Evolutionary conservation across 768 basidiomycete species (phyloP), one percentile per base, ranked within the genome.

Genomic region (Mycena olivaceomarginata): DNA sequence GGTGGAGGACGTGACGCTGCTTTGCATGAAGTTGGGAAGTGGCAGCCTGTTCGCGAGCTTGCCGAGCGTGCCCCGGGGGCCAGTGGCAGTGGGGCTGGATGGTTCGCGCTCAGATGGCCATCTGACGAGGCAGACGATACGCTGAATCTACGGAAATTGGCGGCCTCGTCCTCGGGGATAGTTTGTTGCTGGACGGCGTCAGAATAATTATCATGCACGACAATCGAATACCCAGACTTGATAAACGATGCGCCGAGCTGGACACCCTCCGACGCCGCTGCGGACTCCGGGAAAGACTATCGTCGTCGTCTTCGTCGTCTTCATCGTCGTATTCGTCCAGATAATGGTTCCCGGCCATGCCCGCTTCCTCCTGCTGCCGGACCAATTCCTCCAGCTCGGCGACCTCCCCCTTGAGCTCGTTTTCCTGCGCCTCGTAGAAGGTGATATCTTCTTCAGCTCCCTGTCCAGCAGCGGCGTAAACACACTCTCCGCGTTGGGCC

Each of bases 391-490:
- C 92, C 71, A 96, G 82, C 31, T 90, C 89, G 0, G 85, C 84
- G 6, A 94, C 85, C 43, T 94, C 94, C 1, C 90, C 89, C 6
- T 91, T 80, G 1, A 98, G 85, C 65, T 97, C 95, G 60, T 88
- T 90, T 82, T 96, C 94, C 84, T 98, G 96, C 2, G 85, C 81
- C 63, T 91, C 90, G 84, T 99, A 99, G 84, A 99, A 99, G 0
- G 86, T 69, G 25, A 85, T 20, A 99, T 93, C 90, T 97, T 98
- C 82, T 89, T 88, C 41, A 98, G 88, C 81, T 99, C 97, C 76
- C 90, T 88, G 84, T 98, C 94, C 41, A 98, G 89, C 0, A 97
- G 88, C 0, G 94, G 92, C 11, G 90, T 83, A 84, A 99, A 99
- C 20, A 90, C 84, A 16, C 84, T 82, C 82, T 96, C 92, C 16